Base-by-base conservation (phyloP, 2,329 filamentous ascomycete genomes). In the Nemania sp. region DNA sequence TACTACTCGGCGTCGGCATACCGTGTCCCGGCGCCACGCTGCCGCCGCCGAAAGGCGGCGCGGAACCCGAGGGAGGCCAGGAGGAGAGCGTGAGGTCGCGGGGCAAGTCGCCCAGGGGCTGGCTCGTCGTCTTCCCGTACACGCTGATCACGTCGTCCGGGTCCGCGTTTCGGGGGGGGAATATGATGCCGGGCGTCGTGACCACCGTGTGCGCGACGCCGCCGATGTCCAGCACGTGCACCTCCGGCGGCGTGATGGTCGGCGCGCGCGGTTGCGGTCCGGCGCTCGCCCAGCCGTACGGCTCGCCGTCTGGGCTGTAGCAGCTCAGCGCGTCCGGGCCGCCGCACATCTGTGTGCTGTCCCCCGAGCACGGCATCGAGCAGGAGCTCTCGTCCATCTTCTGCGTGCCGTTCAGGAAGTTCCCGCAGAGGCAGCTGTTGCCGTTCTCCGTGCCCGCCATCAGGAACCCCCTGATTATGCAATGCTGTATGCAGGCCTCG, bases 361-460 rank as follows among this genome's bases (percentile, higher is more conserved):
- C 79, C 20, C 81, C 83, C 53, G 79, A 77, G 69, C 84, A 87
- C 1, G 79, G 72, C 67, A 77, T 79, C 43, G 72, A 71, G 73
- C 84, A 87, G 12, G 68, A 65, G 7, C 69, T 72, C 3, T 81
- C 80, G 46, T 78, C 76, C 17, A 85, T 67, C 63, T 75, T 73
- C 49, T 75, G 70, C 29, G 75, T 77, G 43, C 74, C 73, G 25
- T 69, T 71, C 17, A 81, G 67, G 21, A 67, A 67, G 62, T 79
- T 74, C 15, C 78, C 80, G 63, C 81, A 84, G 68, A 79, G 81
- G 71, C 81, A 83, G 62, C 78, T 74, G 20, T 76, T 75, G 35
- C 76, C 77, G 25, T 79, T 79, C 66, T 83, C 80, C 17, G 80
- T 82, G 21, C 80, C 81, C 0, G 81, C 80, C 58, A 82, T 72